Conservation (phyloP, 768 basidiomycete species). For the Neoboletus subvelutipes region DNA sequence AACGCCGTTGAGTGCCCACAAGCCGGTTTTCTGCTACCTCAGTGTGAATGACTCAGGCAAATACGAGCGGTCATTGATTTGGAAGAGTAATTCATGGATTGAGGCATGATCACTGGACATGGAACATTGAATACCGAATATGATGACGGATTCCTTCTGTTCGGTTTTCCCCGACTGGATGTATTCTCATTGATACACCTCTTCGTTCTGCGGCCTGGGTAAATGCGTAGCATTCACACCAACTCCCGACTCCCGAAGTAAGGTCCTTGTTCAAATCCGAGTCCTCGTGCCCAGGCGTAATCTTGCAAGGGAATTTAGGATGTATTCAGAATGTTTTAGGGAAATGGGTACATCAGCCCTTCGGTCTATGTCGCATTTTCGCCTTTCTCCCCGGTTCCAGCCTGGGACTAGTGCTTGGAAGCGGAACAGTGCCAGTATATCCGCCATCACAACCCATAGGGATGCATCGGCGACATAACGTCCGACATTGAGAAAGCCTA, state of each 20-base stretch:
- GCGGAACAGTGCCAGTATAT: conserved; percentile 8
- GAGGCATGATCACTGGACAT: no score
- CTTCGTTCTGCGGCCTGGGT: background rate
- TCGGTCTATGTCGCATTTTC: conserved; percentile 7
- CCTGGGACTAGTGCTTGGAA: conserved; percentile 1
- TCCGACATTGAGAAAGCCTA: conserved; percentile 33
- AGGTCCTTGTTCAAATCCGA: background rate
- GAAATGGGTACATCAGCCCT: background rate
- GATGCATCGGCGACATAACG: conserved; percentile 38
- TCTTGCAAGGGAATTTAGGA: background rate
- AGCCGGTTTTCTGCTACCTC: background rate
- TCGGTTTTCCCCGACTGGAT: background rate
- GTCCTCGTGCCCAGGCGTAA: background rate
- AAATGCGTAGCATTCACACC: background rate
- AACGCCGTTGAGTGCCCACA: conserved; percentile 3
- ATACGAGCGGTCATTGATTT: background rate
- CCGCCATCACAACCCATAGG: conserved; percentile 22
- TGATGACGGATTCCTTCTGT: background rate
- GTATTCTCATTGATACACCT: background rate
- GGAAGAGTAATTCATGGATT: background rate
- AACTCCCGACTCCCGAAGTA: no score
- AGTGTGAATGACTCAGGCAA: background rate
- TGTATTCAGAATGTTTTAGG: background rate
- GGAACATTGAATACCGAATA: background rate
- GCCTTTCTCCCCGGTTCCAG: conserved; percentile 6